Evolutionary conservation across 805 yeast genomes (phyloP).

Genomic region (Dipodascus geniculatus): DNA sequence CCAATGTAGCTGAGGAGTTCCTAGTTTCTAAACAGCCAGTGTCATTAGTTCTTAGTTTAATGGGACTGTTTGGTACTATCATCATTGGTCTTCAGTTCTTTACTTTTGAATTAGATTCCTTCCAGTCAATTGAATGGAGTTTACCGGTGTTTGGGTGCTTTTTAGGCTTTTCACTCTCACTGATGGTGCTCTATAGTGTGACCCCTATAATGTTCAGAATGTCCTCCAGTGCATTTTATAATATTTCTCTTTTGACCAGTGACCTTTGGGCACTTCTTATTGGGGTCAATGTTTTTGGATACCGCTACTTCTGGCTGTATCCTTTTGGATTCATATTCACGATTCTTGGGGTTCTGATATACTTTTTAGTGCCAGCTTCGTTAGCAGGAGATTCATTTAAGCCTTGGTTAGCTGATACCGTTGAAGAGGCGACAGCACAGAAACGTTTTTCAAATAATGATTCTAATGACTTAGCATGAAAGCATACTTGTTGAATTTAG

Average conservation of each 20-base stretch:
- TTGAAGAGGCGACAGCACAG: constrained; percentile 16
- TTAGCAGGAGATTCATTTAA: constrained; percentile 30
- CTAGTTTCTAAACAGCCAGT: constrained; percentile 34
- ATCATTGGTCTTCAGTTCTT: constrained; percentile 35
- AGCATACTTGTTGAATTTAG: too few relatives aligned
- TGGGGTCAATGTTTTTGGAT: constrained; percentile 33
- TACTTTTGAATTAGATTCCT: constrained; percentile 30
- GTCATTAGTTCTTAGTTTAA: constrained; percentile 33
- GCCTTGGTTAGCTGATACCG: constrained; percentile 31
- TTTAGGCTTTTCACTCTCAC: constrained; percentile 29
- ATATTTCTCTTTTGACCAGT: constrained; percentile 31
- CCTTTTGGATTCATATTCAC: constrained; percentile 36
- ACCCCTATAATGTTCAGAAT: constrained; percentile 34
- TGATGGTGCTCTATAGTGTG: constrained; percentile 30
- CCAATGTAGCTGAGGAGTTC: constrained; percentile 33
- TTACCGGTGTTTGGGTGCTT: constrained; percentile 31
- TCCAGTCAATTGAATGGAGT: constrained; percentile 29
- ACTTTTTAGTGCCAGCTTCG: constrained; percentile 27
- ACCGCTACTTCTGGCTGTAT: constrained; percentile 34
- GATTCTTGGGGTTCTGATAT: constrained; percentile 30
- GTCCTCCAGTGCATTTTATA: constrained; percentile 38
- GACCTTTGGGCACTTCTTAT: constrained; percentile 36
- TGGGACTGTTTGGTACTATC: constrained; percentile 31
- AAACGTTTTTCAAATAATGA: not conserved
- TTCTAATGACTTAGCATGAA: not conserved